Evolutionary conservation across 495 filamentous ascomycete species (phyloP).

Genomic region (Xeromyces bisporus): DNA sequence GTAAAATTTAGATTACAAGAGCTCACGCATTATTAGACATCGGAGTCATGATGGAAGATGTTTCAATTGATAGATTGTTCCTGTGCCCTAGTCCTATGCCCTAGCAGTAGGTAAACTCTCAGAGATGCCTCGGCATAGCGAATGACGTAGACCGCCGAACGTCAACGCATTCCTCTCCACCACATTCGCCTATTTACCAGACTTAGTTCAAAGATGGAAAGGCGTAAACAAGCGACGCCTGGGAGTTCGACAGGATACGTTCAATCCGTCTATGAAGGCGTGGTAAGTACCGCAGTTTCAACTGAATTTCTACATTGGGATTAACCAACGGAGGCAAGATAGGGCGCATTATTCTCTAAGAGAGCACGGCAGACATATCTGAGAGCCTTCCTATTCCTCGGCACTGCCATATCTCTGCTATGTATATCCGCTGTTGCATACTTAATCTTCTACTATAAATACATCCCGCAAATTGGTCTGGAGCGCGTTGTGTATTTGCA

Average conservation of each 20-base stretch:
- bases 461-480: conserved; percentile 56
- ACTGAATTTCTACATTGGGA: neutral
- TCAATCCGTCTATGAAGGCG: conserved; percentile 4
- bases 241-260: conserved; percentile 1
- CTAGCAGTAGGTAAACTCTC: no score
- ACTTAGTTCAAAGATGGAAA: no score
- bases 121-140: no score
- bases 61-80: no score
- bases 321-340: conserved; percentile 3
- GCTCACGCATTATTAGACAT: no score
- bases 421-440: conserved; percentile 51
- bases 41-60: no score
- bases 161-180: no score
- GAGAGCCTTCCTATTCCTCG: conserved; percentile 44
- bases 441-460: conserved; percentile 60
- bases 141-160: no score
- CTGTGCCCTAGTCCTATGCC: no score
- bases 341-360: conserved; percentile 41
- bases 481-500: conserved; percentile 59
- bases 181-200: no score
- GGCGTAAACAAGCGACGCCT: no score
- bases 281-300: conserved; percentile 4
- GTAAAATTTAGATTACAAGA: no score
- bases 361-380: conserved; percentile 55
- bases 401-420: conserved; percentile 40